Base-by-base conservation (phyloP, 2,329 filamentous ascomycete genomes). In the Rhytidhysteron rufulum region DNA sequence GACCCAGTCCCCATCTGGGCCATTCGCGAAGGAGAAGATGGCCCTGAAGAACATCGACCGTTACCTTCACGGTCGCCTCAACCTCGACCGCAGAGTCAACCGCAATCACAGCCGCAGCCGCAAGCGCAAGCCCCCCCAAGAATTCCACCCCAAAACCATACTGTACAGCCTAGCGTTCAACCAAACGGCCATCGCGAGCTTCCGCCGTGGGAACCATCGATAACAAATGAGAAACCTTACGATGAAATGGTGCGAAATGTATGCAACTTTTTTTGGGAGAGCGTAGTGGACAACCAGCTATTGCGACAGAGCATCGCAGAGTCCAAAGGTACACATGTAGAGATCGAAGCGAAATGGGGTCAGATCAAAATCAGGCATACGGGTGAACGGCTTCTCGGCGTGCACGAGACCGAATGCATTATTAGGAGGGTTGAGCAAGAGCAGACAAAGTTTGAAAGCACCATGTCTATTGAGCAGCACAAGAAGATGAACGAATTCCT, bases 311-410 rank as follows among this genome's bases (percentile, higher is more conserved):
- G 69, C 9, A 73, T 82, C 27, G 75, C 61, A 2, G 67, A 75
- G 41, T 69, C 74, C 9, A 75, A 78, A 13, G 81, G 80, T 5
- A 83, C 89, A 11, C 78, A 88, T 44, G 82, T 96, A 39, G 93
- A 98, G 66, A 86, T 98, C 40, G 93, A 98, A 68, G 93, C 89
- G 8, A 97, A 97, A 65, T 73, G 97, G 34, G 93, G 93, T 15
- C 84, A 82, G 19, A 74, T 97, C 11, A 82, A 80, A 57, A 78
- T 83, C 45, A 86, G 80, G 5, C 79, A 84, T 41, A 74, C 82
- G 34, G 78, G 88, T n/a, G 70, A 90, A 19, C 70, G 77, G 8
- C 67, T 90, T 8, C 79, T 80, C 5, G 74, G 93, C 4, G 65
- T 75, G 17, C 83, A 86, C 1, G 86, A 93, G 60, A 85, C 80